Base-by-base conservation (phyloP, 495 filamentous ascomycete species). In the Podospora pseudopauciseta region DNA sequence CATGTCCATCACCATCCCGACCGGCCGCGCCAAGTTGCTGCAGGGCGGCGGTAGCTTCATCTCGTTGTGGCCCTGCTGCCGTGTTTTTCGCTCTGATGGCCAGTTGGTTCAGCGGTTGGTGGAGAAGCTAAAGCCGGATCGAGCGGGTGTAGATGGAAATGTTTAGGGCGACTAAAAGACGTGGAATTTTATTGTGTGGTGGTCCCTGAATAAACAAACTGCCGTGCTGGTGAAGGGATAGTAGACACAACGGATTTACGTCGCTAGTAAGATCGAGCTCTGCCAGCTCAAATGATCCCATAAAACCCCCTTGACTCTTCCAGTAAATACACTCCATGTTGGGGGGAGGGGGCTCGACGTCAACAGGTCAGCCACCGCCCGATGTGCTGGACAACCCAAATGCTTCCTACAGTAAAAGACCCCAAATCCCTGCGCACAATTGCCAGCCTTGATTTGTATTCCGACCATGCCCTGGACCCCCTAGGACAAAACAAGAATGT, bases 11-110 rank as follows among this genome's bases (percentile, higher is more conserved):
- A 2, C 18, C 32, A 59, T 58, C 54, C 56, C 64, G 30, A 13
- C 64, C 56, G 64, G 56, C n/a, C 60, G 60, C 60, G 60, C 60
- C 60, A 62, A 62, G 60, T n/a, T 62, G 56, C 56, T 18, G 56
- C 56, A 59, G 56, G 19, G 19, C 56, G 19, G 5, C 56, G 56
- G 56, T 9, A 20, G 26, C 56, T 9, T 3, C 26, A 59, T 27
- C 11, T 6, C 18, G 56, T 23, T 23, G 56, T 18, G 5, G 56
- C 6, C 5, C 39, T 49, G 39, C 39, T 49, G 39, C 39, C 1
- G 39, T 49, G 39, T 5, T 49, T 0, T 49, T 13, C 39, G 15
- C 15, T 49, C 39, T 49, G 15, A 13, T 13, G 39, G 13, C 39
- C 13, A 49, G 15, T 11, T 11, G 7, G 30, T 32, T 32, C 39